phyloP scores from a whole-genome alignment of 1,284 basidiomycete genomes.

The Malassezia caprae region DNA sequence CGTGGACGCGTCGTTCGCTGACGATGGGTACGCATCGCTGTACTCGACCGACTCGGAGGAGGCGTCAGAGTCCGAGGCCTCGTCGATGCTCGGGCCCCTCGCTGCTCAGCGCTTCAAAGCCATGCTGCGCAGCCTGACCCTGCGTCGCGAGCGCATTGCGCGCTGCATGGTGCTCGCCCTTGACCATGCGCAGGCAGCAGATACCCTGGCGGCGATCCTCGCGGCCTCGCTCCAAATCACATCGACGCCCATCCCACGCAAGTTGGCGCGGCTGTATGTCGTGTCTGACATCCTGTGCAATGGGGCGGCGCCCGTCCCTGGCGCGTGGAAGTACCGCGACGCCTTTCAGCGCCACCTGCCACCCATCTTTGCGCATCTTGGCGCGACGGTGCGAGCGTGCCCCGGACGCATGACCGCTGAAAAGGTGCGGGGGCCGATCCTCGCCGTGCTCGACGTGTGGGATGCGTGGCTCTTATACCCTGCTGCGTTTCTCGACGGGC shows the following conservation, averaged over 20 bases:
- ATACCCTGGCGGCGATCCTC: slow-evolving; percentile 47
- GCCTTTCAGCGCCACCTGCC: slow-evolving; percentile 24
- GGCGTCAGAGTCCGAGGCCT: slow-evolving; percentile 74
- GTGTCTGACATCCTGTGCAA: slow-evolving; percentile 98
- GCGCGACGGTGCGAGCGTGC: slow-evolving; percentile 24
- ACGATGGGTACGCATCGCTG: slow-evolving; percentile 48
- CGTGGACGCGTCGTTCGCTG: slow-evolving; percentile 3
- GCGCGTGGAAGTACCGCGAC: slow-evolving; percentile 51
- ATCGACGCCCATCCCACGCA: slow-evolving; percentile 82
- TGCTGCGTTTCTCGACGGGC: slow-evolving; percentile 62
- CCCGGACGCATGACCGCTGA: slow-evolving; percentile 32
- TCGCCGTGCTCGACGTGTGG: slow-evolving; percentile 77
- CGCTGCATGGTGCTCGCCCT: slow-evolving; percentile 89
- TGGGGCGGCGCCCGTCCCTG: slow-evolving; percentile 71
- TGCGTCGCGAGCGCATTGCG: slow-evolving; percentile 78
- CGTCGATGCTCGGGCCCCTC: slow-evolving; percentile 58
- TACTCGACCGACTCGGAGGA: slow-evolving; percentile 92
- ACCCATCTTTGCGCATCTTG: slow-evolving; percentile 31
- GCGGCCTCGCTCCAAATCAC: slow-evolving; percentile 54
- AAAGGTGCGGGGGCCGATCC: slow-evolving; percentile 64
- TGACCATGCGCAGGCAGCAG: slow-evolving; percentile 64
- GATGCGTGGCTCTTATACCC: slow-evolving; percentile 69
- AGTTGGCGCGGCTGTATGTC: slow-evolving; percentile 83
- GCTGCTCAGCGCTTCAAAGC: slow-evolving; percentile 73
- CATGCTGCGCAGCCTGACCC: slow-evolving; percentile 75